These are phyloP conservation scores for Cucurbita argyrosperma DNA, from an alignment of 306 rosid genomes.

Conservation along the genomic window DNA sequence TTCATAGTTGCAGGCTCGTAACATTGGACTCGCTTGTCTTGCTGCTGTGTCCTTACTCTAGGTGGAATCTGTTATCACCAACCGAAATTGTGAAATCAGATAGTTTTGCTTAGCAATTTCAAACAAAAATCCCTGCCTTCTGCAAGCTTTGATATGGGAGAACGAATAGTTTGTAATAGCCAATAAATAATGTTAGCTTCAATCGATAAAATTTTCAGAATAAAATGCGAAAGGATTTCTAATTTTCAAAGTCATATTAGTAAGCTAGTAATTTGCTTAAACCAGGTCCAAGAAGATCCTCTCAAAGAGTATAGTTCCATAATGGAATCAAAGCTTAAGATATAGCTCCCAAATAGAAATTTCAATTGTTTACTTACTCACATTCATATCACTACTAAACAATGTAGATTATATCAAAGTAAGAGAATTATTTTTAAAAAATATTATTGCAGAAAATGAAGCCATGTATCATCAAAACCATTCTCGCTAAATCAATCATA, in stretches of 20 bases:
- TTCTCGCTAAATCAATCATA: neutral
- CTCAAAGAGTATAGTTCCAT: neutral
- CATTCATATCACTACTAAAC: neutral
- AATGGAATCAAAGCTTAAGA: neutral
- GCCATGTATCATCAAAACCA: neutral
- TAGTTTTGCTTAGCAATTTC: neutral
- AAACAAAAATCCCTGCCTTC: neutral
- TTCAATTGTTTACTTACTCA: neutral
- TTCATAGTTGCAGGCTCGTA: slow-evolving; percentile 96
- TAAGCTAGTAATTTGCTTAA: neutral
- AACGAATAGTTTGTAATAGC: neutral
- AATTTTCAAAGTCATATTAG: no score
- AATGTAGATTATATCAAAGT: neutral
- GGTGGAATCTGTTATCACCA: slow-evolving; percentile 63
- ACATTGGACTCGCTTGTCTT: slow-evolving; percentile 61
- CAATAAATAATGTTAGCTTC: neutral
- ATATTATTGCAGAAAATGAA: neutral
- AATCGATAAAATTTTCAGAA: neutral
- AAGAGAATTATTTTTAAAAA: neutral
- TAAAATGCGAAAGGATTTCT: neutral
- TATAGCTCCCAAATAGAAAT: neutral
- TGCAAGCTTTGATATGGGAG: neutral
- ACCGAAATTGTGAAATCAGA: slow-evolving; percentile 6
- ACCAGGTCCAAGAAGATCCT: neutral
- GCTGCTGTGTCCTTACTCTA: slow-evolving; percentile 60